Percentiles rank a stretch among this genome's conserved stretches.
phyloP scores from a whole-genome alignment of 2,329 filamentous ascomycete genomes.

The Monilinia fructigena region DNA sequence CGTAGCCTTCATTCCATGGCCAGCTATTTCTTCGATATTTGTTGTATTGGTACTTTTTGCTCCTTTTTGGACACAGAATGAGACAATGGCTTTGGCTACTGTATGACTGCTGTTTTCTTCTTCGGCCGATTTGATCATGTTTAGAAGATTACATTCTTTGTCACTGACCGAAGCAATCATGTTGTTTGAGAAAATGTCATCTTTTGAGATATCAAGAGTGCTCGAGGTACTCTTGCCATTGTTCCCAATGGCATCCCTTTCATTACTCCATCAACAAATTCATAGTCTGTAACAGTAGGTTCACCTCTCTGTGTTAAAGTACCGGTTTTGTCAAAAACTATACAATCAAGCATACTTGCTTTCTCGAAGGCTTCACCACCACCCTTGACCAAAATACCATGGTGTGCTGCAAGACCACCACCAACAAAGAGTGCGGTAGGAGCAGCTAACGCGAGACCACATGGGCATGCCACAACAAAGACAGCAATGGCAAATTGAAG shows the following conservation, averaged over 20 bases:
- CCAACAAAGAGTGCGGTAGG: conserved; percentile 60
- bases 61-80: conserved; percentile 52
- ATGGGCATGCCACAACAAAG: conserved; percentile 61
- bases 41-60: conserved; percentile 40
- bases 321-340: conserved; percentile 62
- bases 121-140: conserved; percentile 61
- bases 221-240: background rate
- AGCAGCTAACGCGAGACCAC: conserved; percentile 57
- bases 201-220: conserved; percentile 1
- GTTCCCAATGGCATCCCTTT: background rate
- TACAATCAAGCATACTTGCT: conserved; percentile 52
- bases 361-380: conserved; percentile 61
- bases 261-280: conserved; percentile 31
- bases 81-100: conserved; percentile 67
- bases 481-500: conserved; percentile 71
- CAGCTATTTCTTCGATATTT: conserved; percentile 64
- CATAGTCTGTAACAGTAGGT: conserved; percentile 56
- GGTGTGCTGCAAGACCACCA: conserved; percentile 54
- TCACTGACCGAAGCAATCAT: background rate
- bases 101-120: conserved; percentile 72
- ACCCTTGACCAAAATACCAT: conserved; percentile 58
- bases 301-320: conserved; percentile 62
- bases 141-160: conserved; percentile 44
- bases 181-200: conserved; percentile 19
- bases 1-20: conserved; percentile 65